A percentile compares a stretch with the other conserved stretches of the same genome.
Conservation (phyloP, 768 basidiomycete species). For the Hemileccinum rubropunctum region DNA sequence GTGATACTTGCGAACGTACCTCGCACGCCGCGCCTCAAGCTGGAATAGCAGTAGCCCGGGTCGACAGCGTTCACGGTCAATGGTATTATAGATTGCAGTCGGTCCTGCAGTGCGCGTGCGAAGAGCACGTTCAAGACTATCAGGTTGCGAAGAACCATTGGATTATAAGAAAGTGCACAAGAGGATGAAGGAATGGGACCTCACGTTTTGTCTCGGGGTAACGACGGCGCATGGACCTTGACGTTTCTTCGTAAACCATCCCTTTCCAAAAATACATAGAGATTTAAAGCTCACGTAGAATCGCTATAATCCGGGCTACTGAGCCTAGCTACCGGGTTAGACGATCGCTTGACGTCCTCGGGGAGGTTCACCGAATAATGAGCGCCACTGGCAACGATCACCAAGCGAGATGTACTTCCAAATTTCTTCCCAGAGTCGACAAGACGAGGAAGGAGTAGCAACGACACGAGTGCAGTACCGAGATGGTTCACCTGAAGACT, state of each 20-base stretch:
- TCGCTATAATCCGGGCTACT: constrained; percentile 20
- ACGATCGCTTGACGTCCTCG: constrained; percentile 17
- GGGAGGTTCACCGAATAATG: constrained; percentile 20
- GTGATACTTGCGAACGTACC: not conserved
- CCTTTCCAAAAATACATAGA: not conserved
- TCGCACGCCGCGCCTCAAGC: constrained; percentile 12
- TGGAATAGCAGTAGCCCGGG: constrained; percentile 34
- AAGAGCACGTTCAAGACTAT: constrained; percentile 33
- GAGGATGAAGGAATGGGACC: not conserved
- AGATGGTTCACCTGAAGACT: constrained; percentile 39
- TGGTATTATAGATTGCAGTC: constrained; percentile 16
- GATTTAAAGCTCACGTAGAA: constrained; percentile 9
- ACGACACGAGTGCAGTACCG: constrained; percentile 28
- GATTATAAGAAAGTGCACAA: not conserved
- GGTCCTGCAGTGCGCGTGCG: constrained; percentile 24
- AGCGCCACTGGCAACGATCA: constrained; percentile 31
- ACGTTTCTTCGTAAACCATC: not conserved
- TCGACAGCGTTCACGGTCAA: constrained; percentile 24
- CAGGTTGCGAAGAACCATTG: not conserved
- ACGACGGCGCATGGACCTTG: constrained; percentile 17
- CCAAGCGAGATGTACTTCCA: constrained; percentile 23
- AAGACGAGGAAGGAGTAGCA: constrained; percentile 34
- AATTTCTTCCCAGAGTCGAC: constrained; percentile 24
- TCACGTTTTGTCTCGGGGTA: constrained; percentile 30
- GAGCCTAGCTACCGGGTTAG: constrained; percentile 26